Conservation (phyloP, 73 alveolate genomes). For the Paramecium primaurelia region DNA sequence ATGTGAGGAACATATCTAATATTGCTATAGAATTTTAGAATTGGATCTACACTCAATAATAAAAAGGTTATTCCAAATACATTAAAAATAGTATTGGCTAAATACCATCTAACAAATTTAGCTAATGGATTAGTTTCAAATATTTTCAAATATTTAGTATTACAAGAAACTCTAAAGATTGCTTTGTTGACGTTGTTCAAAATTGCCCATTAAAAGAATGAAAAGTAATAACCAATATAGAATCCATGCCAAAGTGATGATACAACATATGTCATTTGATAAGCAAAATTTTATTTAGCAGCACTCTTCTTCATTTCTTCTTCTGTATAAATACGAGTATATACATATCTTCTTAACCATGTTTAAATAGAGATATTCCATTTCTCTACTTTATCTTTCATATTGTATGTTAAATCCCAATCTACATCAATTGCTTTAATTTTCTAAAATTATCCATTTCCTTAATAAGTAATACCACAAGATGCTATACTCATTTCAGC, state of each 20-base stretch:
- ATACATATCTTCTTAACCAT: constrained; percentile 90
- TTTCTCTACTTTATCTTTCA: constrained; percentile 69
- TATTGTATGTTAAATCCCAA: constrained; percentile 38
- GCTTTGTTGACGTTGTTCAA: not conserved
- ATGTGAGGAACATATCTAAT: not conserved
- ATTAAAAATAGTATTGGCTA: constrained; percentile 8
- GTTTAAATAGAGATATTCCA: constrained; percentile 89
- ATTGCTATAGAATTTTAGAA: not conserved
- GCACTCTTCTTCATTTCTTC: constrained; percentile 52
- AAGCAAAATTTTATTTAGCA: constrained; percentile 61
- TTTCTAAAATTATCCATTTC: constrained; percentile 72
- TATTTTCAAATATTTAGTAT: constrained; percentile 18
- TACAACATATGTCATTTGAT: constrained; percentile 73
- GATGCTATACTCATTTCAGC: constrained; percentile 56
- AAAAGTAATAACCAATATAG: constrained; percentile 87
- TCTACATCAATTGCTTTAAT: constrained; percentile 40
- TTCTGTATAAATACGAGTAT: constrained; percentile 72
- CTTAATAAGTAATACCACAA: constrained; percentile 79
- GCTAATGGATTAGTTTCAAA: not conserved
- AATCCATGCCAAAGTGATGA: constrained; percentile 99
- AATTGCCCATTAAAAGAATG: constrained; percentile 73
- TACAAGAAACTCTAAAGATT: constrained; percentile 1
- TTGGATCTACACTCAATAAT: not conserved
- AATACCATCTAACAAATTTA: not conserved
- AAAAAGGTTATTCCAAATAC: constrained; percentile 43